phyloP scores from a whole-genome alignment of 352 stramenopile genomes.

The Hyaloperonospora arabidopsidis region DNA sequence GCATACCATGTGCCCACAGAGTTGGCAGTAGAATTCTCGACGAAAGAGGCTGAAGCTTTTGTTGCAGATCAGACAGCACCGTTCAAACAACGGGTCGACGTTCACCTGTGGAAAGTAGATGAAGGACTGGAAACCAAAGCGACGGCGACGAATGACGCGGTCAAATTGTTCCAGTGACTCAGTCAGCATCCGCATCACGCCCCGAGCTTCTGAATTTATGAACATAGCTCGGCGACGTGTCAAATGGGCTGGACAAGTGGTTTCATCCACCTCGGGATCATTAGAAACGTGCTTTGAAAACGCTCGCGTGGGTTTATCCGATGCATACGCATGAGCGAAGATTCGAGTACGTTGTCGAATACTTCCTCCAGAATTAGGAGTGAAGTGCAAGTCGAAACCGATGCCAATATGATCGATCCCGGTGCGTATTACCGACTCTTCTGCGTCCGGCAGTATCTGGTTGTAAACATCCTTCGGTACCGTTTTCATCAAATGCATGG shows the following conservation, averaged over 20 bases:
- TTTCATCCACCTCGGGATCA: not conserved
- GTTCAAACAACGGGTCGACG: slow-evolving; percentile 20
- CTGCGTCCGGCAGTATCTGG: slow-evolving; percentile 28
- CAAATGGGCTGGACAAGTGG: not conserved
- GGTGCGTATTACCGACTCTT: slow-evolving; percentile 33
- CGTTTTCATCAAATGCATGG: slow-evolving; percentile 45
- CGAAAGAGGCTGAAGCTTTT: slow-evolving; percentile 46
- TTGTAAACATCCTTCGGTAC: slow-evolving; percentile 50
- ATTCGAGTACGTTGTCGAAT: slow-evolving; percentile 40
- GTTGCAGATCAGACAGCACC: slow-evolving; percentile 39
- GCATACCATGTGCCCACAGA: slow-evolving; percentile 49
- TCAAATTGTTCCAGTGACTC: slow-evolving; percentile 48
- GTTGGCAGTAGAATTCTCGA: slow-evolving; percentile 43
- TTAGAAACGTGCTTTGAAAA: not conserved
- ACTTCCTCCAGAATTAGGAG: slow-evolving; percentile 24
- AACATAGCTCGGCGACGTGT: slow-evolving; percentile 24
- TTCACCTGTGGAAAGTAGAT: slow-evolving; percentile 48
- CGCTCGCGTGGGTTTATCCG: not conserved
- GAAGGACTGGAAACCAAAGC: slow-evolving; percentile 64
- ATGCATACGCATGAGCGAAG: slow-evolving; percentile 52
- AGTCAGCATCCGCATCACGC: slow-evolving; percentile 38
- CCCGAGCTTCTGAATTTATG: slow-evolving; percentile 42
- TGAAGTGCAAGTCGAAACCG: slow-evolving; percentile 43
- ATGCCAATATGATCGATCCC: slow-evolving; percentile 48
- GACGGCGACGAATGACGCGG: slow-evolving; percentile 46